Evolutionary conservation across 2,329 filamentous ascomycete genomes (phyloP), one percentile per base, ranked within the genome.

Genomic region (Diaporthe longicolla): DNA sequence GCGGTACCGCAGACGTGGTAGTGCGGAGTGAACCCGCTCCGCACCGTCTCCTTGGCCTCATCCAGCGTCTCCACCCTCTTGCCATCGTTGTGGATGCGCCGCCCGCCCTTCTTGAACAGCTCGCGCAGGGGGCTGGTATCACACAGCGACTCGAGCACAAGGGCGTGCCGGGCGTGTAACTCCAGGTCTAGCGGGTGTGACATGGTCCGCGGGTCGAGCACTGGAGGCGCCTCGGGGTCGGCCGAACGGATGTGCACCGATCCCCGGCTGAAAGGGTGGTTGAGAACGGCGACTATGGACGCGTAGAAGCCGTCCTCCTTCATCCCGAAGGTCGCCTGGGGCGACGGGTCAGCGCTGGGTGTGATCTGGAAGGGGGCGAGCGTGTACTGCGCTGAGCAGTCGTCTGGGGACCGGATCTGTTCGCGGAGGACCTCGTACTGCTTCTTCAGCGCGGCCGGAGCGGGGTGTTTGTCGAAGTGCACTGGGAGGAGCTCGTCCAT

Each of bases 241-340:
- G 82, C 59, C 1, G 83, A 84, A 7, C 79, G 80, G 72, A 91
- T 88, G 81, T 91, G 90, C 73, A 90, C 86, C 37, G 84, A 83
- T 9, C 90, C 90, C 0, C 89, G 85, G 5, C 87, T 89, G 77
- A 88, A 87, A 0, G 89, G 89, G 74, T 91, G 90, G 29, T 87
- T 87, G 26, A 89, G 89, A 78, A 89, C 89, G 2, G 85, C 84
- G 72, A 86, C 87, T 73, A 86, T 82, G n/a, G 87, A 86, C 58
- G 89, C 83, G 76, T 88, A 89, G 76, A 66, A 71, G 21, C 68
- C 68, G 17, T 74, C 68, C 10, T 55, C 43, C 35, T 52, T 54
- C 58, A 71, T 58, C 11, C 37, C 68, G 24, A 50, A 71, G 17
- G 52, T 54, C 10, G 21, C 50, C 19, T 55, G 29, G 11, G 68